Conservation (phyloP, 2,329 filamentous ascomycete genomes). For the Colletotrichum sidae region DNA sequence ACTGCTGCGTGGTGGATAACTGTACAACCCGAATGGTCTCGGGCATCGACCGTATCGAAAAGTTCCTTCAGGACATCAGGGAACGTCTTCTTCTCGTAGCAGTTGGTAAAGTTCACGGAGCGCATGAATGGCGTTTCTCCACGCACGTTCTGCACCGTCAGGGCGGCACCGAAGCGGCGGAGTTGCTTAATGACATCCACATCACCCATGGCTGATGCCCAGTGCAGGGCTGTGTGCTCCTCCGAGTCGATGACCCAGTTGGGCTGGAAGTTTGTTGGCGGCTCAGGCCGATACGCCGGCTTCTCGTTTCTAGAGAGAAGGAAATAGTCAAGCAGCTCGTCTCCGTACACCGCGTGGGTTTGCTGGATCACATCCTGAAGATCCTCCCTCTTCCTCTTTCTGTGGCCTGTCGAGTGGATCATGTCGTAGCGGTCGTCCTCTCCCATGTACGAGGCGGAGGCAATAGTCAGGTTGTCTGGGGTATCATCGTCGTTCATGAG, state of each 20-base stretch:
- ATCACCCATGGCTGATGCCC: constrained; percentile 98
- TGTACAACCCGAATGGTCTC: constrained; percentile 85
- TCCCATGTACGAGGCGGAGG: constrained; percentile 85
- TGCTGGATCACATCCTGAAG: constrained; percentile 77
- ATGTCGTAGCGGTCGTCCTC: constrained; percentile 84
- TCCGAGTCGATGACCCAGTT: constrained; percentile 95
- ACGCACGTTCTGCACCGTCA: constrained; percentile 76
- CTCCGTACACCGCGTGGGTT: constrained; percentile 90
- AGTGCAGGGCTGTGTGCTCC: constrained; percentile 92
- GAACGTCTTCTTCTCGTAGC: constrained; percentile 93
- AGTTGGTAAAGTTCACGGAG: constrained; percentile 95
- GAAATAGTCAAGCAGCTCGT: constrained; percentile 96
- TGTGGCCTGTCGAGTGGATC: constrained; percentile 71
- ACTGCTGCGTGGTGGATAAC: constrained; percentile 95
- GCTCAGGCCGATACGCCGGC: constrained; percentile 77
- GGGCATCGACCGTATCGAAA: constrained; percentile 81
- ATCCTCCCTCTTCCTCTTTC: constrained; percentile 83
- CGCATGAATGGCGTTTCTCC: constrained; percentile 95
- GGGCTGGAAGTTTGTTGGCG: constrained; percentile 87
- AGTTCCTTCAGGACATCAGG: constrained; percentile 86
- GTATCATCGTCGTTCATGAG: constrained; percentile 81
- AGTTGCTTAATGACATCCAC: constrained; percentile 91
- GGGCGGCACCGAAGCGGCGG: constrained; percentile 81
- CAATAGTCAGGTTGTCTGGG: constrained; percentile 84
- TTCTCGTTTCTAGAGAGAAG: constrained; percentile 86